Evolutionary conservation across 345 rosid genomes (phyloP).

Genomic region (Bruguiera gymnorhiza): DNA sequence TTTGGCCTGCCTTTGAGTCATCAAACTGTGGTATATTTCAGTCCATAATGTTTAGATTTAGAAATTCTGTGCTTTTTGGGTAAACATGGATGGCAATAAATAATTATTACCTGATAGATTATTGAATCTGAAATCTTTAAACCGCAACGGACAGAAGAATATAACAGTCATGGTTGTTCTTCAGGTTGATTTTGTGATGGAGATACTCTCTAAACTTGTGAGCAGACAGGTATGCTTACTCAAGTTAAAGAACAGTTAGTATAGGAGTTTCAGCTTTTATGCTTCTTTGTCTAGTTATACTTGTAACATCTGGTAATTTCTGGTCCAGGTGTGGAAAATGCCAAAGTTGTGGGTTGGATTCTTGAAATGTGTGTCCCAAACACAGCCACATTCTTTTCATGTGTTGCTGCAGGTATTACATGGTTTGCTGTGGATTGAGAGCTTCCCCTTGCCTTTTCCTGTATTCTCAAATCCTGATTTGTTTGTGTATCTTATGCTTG

Average conservation of each 20-base stretch:
- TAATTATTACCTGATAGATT: no score
- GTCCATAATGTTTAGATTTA: no score
- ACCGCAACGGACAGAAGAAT: background rate
- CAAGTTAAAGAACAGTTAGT: constrained; percentile 6
- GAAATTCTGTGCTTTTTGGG: no score
- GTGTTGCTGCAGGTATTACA: constrained; percentile 71
- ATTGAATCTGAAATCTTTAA: no score
- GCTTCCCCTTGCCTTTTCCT: constrained; percentile 3
- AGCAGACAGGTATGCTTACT: constrained; percentile 62
- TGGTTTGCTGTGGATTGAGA: constrained; percentile 1
- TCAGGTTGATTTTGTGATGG: constrained; percentile 97
- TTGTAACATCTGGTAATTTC: constrained; percentile 4
- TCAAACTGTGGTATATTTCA: no score
- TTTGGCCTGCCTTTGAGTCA: no score
- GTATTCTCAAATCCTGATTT: constrained; percentile 7
- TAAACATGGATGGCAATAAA: no score
- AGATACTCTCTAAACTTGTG: constrained; percentile 87
- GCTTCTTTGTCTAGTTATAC: background rate
- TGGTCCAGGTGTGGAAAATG: constrained; percentile 82
- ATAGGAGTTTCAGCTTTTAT: constrained; percentile 2
- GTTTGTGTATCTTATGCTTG: constrained; percentile 27
- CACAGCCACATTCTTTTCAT: constrained; percentile 84
- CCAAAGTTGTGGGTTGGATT: constrained; percentile 98
- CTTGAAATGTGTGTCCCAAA: constrained; percentile 90
- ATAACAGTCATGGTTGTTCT: constrained; percentile 5